Base-by-base conservation (phyloP, 768 basidiomycete species). In the Zangia roseola region DNA sequence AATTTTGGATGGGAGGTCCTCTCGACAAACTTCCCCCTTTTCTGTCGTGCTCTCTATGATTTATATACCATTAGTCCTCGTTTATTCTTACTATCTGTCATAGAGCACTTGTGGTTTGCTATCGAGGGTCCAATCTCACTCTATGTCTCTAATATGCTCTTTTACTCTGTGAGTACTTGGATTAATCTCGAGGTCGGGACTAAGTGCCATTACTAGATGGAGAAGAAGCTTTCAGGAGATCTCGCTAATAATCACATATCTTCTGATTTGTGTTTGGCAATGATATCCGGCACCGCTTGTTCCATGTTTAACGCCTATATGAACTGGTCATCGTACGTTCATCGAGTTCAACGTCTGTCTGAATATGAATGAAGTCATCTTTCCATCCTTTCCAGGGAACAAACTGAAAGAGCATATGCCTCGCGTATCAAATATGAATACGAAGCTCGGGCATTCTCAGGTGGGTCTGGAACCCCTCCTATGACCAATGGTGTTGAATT, bases 1-100 rank as follows among this genome's bases (percentile, higher is more conserved):
- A 45, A 43, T 21, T 28, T 61, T 24, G 35, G 40, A 16, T 61
- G 45, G 51, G 38, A 47, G 16, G 16, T 35, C 26, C 4, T 59
- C 24, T 36, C 43, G 2, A 33, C 46, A 0, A 24, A 21, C 9
- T 7, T 55, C 10, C 41, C 41, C 0, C 24, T 59, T 4, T 33
- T 65, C 20, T 28, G 46, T 2, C 63, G 57, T n/a, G 64, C 43
- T 12, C 43, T 56, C 20, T 34, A 35, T 36, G 63, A 66, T 17
- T 37, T 66, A 6, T 54, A 66, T 16, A n/a, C 43, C 5, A 51
- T 64, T 33, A 60, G 53, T 19, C 63, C 63, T 35, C 41, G 19
- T 12, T 21, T 65, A 23, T 63, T 64, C 23, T 17, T 7, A 16
- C 17, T 55, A 31, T 24, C 25, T n/a, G 24, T 61, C 9, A 1